Conservation (phyloP, 192 early-diverging fungal species). For the Mortierella alpina region DNA sequence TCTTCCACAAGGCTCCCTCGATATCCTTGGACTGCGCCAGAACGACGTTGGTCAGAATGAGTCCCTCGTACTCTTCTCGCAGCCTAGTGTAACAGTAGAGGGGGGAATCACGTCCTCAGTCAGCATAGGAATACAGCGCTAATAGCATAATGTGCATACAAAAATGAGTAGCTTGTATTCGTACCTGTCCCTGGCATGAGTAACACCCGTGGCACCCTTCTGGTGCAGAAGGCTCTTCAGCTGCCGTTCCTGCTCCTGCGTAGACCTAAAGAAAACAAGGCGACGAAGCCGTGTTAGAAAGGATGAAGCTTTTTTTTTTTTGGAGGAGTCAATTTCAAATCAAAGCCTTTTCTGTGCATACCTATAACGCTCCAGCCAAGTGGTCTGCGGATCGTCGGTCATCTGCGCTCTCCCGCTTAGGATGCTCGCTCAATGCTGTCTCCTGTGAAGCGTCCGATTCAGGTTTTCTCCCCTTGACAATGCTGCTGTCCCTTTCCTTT, state of each 20-base stretch:
- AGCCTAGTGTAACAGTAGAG: constrained; percentile 35
- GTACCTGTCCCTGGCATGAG: constrained; percentile 52
- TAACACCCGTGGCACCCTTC: constrained; percentile 40
- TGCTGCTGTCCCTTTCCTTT: not conserved
- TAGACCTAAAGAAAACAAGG: constrained; percentile 21
- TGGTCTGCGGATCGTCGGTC: constrained; percentile 40
- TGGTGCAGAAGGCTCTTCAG: constrained; percentile 44
- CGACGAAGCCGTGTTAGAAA: not conserved
- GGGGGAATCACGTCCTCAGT: not conserved
- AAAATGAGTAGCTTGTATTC: not conserved
- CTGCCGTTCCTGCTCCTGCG: constrained; percentile 37
- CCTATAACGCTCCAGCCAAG: constrained; percentile 47
- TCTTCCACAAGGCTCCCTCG: constrained; percentile 60
- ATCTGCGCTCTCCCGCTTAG: constrained; percentile 10
- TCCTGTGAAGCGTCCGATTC: not conserved
- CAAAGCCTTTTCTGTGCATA: not conserved
- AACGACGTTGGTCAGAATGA: constrained; percentile 57
- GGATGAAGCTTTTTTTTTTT: not conserved
- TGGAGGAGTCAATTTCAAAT: not conserved
- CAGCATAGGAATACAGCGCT: no score
- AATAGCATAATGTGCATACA: no score
- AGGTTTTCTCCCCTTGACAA: not conserved
- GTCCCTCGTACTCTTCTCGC: constrained; percentile 56
- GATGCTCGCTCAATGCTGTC: not conserved
- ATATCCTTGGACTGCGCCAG: constrained; percentile 61